Evolutionary conservation across 495 filamentous ascomycete genomes (phyloP), one percentile per base, ranked within the genome.

Genomic region (Aspergillus sparsus): DNA sequence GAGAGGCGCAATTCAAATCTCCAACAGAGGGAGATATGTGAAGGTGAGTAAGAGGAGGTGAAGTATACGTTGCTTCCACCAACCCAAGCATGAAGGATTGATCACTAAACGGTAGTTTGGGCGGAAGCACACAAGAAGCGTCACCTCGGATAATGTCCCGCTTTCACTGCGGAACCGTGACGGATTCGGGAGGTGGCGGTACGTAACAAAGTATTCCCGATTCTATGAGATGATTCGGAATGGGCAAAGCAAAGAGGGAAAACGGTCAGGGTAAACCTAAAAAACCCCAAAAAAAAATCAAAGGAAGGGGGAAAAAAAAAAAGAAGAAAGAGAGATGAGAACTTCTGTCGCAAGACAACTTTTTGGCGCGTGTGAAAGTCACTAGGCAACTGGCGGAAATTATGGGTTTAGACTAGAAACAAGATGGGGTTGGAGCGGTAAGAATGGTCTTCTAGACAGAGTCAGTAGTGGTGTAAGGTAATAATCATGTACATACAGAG

Each of bases 61-160:
- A 31, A 39, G 47, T 15, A 31, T 18, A 66, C 57, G 65, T 71
- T 62, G 62, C 65, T 47, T 54, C 52, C 53, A 45, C 52, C 31
- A 54, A 51, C 50, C 39, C 55, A 16, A 47, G 44, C 44, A 47
- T 47, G 55, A 58, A 55, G 55, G 50, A 54, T 27, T 39, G 51
- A 62, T 36, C 18, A 62, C 66, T 68, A 67, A 69, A 71, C 64
- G 67, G 62, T 58, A 66, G 66, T 68, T 72, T 74, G 64, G 70
- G 71, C 68, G 68, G 69, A 54, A 68, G 72, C 65, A 61, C 61
- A 69, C 61, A 55, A 62, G 66, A 66, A 63, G 52, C 59, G 67
- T 73, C 68, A 74, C 73, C 73, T 77, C 73, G 75, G 74, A 75
- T 72, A 68, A 66, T 67, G 74, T 75, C 73, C 76, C 74, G 74